Evolutionary conservation across 352 stramenopile species (phyloP).

Genomic region (Globisporangium nunn): DNA sequence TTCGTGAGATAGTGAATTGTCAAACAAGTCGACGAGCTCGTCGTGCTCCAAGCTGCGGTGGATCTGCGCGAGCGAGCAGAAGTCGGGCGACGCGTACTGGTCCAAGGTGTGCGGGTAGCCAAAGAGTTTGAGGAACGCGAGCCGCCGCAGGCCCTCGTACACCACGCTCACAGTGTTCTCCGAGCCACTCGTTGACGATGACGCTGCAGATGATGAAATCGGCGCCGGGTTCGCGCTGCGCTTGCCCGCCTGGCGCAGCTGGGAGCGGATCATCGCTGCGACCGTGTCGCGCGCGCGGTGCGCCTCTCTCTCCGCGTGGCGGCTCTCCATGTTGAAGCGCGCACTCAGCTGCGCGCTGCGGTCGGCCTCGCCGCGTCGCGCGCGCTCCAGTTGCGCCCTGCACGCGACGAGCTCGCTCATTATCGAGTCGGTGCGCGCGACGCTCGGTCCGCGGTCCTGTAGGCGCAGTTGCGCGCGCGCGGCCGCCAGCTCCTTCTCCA

Average conservation of each 20-base stretch:
- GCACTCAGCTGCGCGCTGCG: constrained; percentile 31
- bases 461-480: constrained; percentile 49
- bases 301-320: constrained; percentile 46
- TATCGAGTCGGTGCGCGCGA: constrained; percentile 42
- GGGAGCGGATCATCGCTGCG: constrained; percentile 27
- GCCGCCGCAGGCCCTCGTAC: constrained; percentile 43
- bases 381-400: constrained; percentile 40
- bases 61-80: constrained; percentile 32
- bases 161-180: constrained; percentile 29
- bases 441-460: constrained; percentile 46
- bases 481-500: constrained; percentile 31
- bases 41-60: constrained; percentile 36
- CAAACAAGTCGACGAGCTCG: constrained; percentile 61
- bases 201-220: background rate
- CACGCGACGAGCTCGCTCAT: constrained; percentile 30
- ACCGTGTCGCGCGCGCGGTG: constrained; percentile 41
- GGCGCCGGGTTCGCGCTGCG: constrained; percentile 17
- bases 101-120: constrained; percentile 36
- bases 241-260: constrained; percentile 43
- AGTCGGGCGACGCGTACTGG: constrained; percentile 48
- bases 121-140: constrained; percentile 67
- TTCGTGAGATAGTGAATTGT: constrained; percentile 54
- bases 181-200: background rate
- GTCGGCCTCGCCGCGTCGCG: constrained; percentile 46
- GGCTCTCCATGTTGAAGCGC: constrained; percentile 45